Conservation (phyloP, 192 early-diverging fungal genomes). For the Powellomyces hirtus region DNA sequence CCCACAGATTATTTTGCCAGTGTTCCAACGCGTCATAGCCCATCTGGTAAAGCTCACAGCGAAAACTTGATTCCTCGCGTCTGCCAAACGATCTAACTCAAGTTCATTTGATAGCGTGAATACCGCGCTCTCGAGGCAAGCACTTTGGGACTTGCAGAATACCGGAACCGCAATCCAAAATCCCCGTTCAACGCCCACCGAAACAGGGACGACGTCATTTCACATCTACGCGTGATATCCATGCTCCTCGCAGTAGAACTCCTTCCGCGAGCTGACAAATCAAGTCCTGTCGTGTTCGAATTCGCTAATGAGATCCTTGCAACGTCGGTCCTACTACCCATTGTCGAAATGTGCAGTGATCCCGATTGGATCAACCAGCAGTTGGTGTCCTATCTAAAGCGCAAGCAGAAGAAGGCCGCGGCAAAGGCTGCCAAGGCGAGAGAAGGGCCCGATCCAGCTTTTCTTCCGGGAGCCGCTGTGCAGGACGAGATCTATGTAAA, state of each 20-base stretch:
- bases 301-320: conserved; percentile 46
- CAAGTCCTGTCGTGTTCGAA: conserved; percentile 36
- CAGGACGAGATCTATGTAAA: neutral
- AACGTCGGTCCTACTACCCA: conserved; percentile 41
- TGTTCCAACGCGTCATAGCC: conserved; percentile 28
- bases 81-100: neutral
- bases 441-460: neutral
- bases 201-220: neutral
- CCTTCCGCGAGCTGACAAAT: conserved; percentile 35
- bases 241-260: conserved; percentile 29
- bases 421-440: conserved; percentile 8
- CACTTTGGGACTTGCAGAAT: conserved; percentile 29
- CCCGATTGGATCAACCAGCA: conserved; percentile 38
- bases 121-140: conserved; percentile 36
- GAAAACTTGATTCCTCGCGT: neutral
- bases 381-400: conserved; percentile 29
- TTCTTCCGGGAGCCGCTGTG: neutral
- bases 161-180: conserved; percentile 19
- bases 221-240: conserved; percentile 34
- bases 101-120: conserved; percentile 22
- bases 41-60: conserved; percentile 31
- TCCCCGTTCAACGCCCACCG: conserved; percentile 29
- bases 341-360: conserved; percentile 40
- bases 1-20: conserved; percentile 21
- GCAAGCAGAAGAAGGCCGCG: conserved; percentile 9